Base-by-base conservation (phyloP, 202 grass and related monocot genomes). In the Tripidium arundinaceum region DNA sequence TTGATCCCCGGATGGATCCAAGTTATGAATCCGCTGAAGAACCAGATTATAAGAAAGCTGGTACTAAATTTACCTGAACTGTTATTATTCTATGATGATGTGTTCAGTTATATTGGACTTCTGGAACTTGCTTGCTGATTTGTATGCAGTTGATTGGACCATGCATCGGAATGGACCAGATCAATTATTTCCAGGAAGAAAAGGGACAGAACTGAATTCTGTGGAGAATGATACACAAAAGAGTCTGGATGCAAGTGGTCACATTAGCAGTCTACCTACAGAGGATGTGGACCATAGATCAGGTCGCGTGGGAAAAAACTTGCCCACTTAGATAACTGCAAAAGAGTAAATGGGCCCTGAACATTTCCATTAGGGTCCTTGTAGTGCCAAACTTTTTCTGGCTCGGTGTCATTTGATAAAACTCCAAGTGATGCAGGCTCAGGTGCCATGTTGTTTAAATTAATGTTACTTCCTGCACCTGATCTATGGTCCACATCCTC, bases 351-450 rank as follows among this genome's bases (percentile, higher is more conserved):
- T 4, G 97, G 97, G 1, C 97, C 97, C 50, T 93, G 93, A 85
- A 93, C 85, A 80, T 62, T 88, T 90, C 97, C 97, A 65, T 62
- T 83, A 42, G 93, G 93, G 65, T 99, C 93, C 86, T 81, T 91
- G 75, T 99, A 99, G 63, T 93, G 89, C 97, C 96, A 99, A n/a
- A 99, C 92, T 25, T 88, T 93, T 83, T 99, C 96, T 81, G 83
- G 83, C 70, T 93, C 97, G 5, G 9, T 80, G n/a, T 76, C 69
- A 83, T 66, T 67, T 73, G 72, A 79, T 70, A 82, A 21, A 86
- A 54, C 54, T 62, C 33, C 83, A 79, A 87, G 49, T n/a, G 78
- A 67, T 75, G 82, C 46, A 75, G 62, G 40, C 81, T 90, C 80
- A 86, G 73, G 59, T 2, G 19, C 65, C 8, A 60, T 89, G 36